Evolutionary conservation across 495 filamentous ascomycete genomes (phyloP).

Genomic region (Penicillium steckii): DNA sequence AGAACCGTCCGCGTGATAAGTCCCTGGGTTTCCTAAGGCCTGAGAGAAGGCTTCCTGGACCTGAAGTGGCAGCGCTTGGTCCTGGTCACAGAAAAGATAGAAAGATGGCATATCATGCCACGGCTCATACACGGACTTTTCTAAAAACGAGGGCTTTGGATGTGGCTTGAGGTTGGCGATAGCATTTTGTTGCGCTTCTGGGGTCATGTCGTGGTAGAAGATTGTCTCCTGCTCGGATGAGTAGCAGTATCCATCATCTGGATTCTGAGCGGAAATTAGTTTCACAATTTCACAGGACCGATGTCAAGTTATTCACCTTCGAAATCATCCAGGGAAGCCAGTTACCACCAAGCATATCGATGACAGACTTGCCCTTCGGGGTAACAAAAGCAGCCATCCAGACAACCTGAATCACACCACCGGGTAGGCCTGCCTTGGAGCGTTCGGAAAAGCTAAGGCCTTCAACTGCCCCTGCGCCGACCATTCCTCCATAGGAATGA

Average conservation of each 20-base stretch:
- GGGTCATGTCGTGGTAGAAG: conserved; percentile 30
- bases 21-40: conserved; percentile 10
- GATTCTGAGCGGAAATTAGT: not conserved
- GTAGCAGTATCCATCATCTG: not conserved
- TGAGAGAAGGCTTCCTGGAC: conserved; percentile 34
- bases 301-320: not conserved
- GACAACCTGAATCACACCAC: conserved; percentile 43
- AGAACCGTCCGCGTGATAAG: conserved; percentile 8
- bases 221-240: conserved; percentile 11
- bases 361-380: conserved; percentile 22
- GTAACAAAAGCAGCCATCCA: conserved; percentile 37
- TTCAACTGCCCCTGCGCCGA: conserved; percentile 39
- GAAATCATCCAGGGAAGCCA: conserved; percentile 21
- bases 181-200: conserved; percentile 14
- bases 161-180: conserved; percentile 22
- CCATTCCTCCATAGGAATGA: conserved; percentile 42
- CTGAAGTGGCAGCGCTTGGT: conserved; percentile 32
- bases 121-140: conserved; percentile 33
- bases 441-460: conserved; percentile 37
- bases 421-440: conserved; percentile 24
- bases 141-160: conserved; percentile 13
- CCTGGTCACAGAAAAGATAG: conserved; percentile 49
- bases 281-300: not conserved
- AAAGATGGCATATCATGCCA: conserved; percentile 48
- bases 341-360: conserved; percentile 21